These are phyloP conservation scores for Eucalyptus caleyi DNA, from an alignment of 345 rosid species.

Conservation along the genomic window DNA sequence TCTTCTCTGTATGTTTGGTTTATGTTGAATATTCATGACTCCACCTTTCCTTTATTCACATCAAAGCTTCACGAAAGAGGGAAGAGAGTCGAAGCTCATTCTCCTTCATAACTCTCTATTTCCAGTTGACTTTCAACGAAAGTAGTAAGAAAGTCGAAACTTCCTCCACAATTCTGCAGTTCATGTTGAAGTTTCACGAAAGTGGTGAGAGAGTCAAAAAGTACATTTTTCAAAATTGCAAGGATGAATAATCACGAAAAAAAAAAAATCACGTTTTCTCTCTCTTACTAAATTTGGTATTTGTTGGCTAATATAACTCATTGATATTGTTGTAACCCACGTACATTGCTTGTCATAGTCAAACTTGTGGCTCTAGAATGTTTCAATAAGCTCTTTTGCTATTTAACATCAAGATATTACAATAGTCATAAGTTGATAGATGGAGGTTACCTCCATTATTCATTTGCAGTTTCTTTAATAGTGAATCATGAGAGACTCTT, in stretches of 20 bases:
- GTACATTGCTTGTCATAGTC: neutral
- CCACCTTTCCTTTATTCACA: neutral
- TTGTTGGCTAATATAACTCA: neutral
- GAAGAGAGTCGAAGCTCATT: no score
- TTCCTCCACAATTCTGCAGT: neutral
- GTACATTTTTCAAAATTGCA: neutral
- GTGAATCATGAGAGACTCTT: neutral
- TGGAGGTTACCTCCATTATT: neutral
- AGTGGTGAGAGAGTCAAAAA: neutral
- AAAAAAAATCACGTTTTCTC: neutral
- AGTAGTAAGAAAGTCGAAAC: neutral
- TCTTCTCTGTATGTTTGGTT: neutral
- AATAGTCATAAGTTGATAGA: neutral
- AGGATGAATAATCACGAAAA: neutral
- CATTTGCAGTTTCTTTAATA: neutral
- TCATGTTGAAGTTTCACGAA: neutral
- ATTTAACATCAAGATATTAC: neutral
- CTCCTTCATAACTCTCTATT: neutral
- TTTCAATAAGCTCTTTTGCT: neutral
- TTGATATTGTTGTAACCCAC: neutral
- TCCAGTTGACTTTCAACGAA: neutral
- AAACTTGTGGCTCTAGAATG: neutral
- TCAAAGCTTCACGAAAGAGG: neutral
- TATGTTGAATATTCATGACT: neutral
- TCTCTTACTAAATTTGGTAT: neutral